phyloP scores from a whole-genome alignment of 1,139 yeast genomes.

The Suhomyces bribrorum region DNA sequence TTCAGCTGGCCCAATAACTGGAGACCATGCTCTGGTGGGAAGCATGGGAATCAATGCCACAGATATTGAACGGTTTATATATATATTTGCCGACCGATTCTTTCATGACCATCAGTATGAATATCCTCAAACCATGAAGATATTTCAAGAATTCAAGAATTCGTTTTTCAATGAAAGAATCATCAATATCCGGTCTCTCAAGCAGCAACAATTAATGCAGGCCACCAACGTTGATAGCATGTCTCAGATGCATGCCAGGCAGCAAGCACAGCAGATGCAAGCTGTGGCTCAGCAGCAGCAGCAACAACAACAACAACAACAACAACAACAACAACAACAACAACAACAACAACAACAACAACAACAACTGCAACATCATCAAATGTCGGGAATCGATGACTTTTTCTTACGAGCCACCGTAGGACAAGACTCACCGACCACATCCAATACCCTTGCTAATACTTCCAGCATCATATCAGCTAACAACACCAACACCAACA shows the following conservation, averaged over 20 bases:
- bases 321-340: conserved; percentile 9
- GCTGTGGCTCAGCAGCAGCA: conserved; percentile 17
- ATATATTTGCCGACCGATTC: conserved; percentile 50
- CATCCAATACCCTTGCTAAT: conserved; percentile 1
- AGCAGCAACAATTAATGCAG: conserved; percentile 20
- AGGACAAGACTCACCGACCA: conserved; percentile 8
- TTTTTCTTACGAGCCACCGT: conserved; percentile 28
- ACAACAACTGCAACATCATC: conserved; percentile 12
- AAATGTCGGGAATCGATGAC: conserved; percentile 35
- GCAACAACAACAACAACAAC: conserved; percentile 13
- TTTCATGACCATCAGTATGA: conserved; percentile 47
- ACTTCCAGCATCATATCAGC: conserved; percentile 2
- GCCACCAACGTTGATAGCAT: conserved; percentile 4
- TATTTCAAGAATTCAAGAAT: conserved; percentile 52
- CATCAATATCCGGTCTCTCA: conserved; percentile 33
- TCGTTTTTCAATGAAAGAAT: conserved; percentile 53
- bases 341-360: conserved; percentile 13
- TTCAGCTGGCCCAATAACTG: conserved; percentile 1
- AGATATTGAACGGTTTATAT: conserved; percentile 51
- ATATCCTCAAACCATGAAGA: conserved; percentile 50
- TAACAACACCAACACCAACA: not conserved
- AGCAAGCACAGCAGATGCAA: conserved; percentile 11
- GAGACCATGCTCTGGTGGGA: conserved; percentile 14
- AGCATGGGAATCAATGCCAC: conserved; percentile 32
- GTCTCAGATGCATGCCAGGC: conserved; percentile 10